These are phyloP conservation scores for Aspergillus floridensis DNA, from an alignment of 2,329 filamentous ascomycete species.

Conservation along the genomic window DNA sequence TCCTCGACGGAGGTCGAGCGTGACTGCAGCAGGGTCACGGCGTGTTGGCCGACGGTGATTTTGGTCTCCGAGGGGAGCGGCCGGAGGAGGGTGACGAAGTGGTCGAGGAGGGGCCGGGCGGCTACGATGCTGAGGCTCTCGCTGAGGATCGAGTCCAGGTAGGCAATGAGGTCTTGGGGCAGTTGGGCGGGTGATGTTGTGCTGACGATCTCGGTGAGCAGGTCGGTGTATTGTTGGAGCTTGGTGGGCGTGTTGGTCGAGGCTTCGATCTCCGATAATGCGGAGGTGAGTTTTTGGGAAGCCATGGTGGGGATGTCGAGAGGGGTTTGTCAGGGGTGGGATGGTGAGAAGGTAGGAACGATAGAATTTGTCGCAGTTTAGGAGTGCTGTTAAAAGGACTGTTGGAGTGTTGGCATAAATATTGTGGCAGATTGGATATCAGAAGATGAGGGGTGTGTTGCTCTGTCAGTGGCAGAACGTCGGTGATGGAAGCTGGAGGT, in stretches of 20 bases:
- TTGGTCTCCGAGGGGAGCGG: slow-evolving; percentile 58
- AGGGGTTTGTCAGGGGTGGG: background rate
- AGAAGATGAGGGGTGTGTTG: background rate
- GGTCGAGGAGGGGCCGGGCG: slow-evolving; percentile 66
- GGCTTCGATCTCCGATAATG: slow-evolving; percentile 52
- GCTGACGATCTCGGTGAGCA: slow-evolving; percentile 55
- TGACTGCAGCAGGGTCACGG: slow-evolving; percentile 65
- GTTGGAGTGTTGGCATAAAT: background rate
- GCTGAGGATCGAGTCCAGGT: slow-evolving; percentile 66
- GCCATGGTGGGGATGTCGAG: slow-evolving; percentile 39
- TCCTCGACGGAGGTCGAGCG: slow-evolving; percentile 77
- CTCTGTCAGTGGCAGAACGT: slow-evolving; percentile 1
- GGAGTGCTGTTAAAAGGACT: background rate
- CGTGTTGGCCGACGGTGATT: slow-evolving; percentile 71
- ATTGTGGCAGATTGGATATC: background rate
- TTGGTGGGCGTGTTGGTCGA: slow-evolving; percentile 50
- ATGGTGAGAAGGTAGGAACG: background rate
- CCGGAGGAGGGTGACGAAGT: slow-evolving; percentile 64
- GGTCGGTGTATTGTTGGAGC: slow-evolving; percentile 54
- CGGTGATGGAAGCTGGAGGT: slow-evolving; percentile 7
- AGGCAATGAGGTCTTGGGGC: slow-evolving; percentile 63
- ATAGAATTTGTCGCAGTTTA: background rate
- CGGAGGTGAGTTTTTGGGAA: slow-evolving; percentile 49
- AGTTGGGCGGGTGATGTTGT: slow-evolving; percentile 47
- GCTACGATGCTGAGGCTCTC: slow-evolving; percentile 73